These are phyloP conservation scores for Saxophila tyrrhenica DNA, from an alignment of 495 filamentous ascomycete species.

Conservation along the genomic window DNA sequence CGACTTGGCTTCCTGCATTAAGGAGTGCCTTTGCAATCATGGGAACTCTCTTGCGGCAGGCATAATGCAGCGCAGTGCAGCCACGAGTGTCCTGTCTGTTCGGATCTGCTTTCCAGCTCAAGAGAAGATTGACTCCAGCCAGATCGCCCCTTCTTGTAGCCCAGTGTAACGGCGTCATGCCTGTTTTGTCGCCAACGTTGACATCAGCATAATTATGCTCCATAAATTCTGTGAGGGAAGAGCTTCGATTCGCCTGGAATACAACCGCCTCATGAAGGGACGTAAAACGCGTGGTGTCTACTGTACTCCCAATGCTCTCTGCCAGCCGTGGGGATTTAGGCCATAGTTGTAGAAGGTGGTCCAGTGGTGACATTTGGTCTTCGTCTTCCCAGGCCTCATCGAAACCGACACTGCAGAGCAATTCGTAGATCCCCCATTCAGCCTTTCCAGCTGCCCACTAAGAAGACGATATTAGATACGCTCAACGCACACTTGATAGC, in stretches of 20 bases:
- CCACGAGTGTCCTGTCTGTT: not conserved
- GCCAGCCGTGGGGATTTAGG: not conserved
- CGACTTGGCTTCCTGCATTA: not conserved
- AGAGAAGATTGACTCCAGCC: not conserved
- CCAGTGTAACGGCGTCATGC: not conserved
- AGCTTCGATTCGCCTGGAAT: too few species aligned
- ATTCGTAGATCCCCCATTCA: not conserved
- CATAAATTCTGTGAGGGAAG: not conserved
- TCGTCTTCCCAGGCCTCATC: not conserved
- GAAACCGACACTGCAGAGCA: not conserved
- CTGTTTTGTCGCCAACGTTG: not conserved
- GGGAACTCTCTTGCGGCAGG: not conserved
- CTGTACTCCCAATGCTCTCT: too few species aligned
- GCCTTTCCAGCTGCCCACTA: not conserved
- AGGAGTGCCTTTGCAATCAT: not conserved
- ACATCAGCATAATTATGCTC: not conserved
- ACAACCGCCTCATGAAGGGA: too few species aligned
- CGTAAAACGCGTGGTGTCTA: too few species aligned
- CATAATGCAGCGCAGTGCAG: not conserved
- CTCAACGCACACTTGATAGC: not conserved
- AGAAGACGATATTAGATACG: not conserved
- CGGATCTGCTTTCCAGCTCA: not conserved
- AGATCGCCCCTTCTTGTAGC: not conserved
- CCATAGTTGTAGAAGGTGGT: not conserved
- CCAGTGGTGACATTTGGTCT: not conserved